Evolutionary conservation across 768 basidiomycete species (phyloP).

Genomic region (Hortiboletus flavorubellus): DNA sequence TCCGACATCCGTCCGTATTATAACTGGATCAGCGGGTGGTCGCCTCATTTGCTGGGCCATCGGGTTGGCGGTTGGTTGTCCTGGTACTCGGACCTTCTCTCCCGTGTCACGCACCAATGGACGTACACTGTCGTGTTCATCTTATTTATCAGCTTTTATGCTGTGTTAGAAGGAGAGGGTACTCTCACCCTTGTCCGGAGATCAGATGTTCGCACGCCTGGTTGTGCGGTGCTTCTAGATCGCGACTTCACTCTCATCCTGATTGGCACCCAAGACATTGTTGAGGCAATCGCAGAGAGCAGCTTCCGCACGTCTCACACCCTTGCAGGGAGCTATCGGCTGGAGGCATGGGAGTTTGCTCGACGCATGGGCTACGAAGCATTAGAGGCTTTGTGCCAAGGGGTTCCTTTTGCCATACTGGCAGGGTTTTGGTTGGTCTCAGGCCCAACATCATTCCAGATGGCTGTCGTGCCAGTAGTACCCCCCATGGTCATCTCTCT

Average conservation of each 20-base stretch:
- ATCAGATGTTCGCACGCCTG: background rate
- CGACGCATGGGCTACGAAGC: background rate
- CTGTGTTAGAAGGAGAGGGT: background rate
- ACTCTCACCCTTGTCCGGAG: constrained; percentile 2
- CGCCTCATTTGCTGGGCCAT: background rate
- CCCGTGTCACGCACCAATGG: background rate
- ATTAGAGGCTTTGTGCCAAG: background rate
- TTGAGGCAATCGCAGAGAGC: constrained; percentile 4
- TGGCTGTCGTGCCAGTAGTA: background rate
- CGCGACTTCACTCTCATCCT: background rate
- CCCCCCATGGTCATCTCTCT: background rate
- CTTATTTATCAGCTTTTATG: background rate
- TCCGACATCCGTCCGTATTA: no score
- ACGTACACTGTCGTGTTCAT: background rate
- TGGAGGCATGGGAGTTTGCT: background rate
- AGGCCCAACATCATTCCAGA: background rate
- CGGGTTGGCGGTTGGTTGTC: background rate
- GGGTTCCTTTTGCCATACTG: background rate
- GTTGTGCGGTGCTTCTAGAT: constrained; percentile 3
- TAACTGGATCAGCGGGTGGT: background rate
- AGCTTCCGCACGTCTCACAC: background rate
- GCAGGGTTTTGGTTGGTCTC: background rate
- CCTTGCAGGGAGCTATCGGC: background rate
- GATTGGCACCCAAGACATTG: background rate
- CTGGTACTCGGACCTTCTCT: background rate